A percentile compares a stretch with the other conserved stretches of the same genome.
These are phyloP conservation scores for Diplodia scrobiculata DNA, from an alignment of 2,329 filamentous ascomycete genomes.

Conservation along the genomic window DNA sequence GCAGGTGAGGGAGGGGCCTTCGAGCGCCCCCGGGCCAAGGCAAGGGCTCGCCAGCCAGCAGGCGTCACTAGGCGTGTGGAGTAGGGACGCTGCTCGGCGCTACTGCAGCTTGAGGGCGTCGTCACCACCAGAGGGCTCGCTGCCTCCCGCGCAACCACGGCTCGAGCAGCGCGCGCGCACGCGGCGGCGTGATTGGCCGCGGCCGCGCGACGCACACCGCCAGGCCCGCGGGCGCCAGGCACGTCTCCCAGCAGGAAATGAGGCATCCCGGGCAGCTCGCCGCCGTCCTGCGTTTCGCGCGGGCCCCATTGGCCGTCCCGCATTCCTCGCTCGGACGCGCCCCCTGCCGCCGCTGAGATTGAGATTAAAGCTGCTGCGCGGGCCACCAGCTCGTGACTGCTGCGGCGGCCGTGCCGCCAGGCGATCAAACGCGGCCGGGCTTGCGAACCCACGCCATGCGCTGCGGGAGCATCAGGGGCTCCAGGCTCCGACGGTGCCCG, in stretches of 20 bases:
- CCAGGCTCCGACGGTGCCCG: conserved; percentile 23
- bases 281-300: conserved; percentile 24
- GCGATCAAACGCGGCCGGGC: conserved; percentile 27
- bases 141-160: conserved; percentile 10
- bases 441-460: conserved; percentile 10
- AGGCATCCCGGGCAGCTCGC: conserved; percentile 24
- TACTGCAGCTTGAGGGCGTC: conserved; percentile 25
- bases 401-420: conserved; percentile 16
- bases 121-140: conserved; percentile 14
- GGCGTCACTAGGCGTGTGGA: conserved; percentile 13
- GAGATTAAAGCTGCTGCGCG: conserved; percentile 27
- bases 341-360: conserved; percentile 28
- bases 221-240: conserved; percentile 21
- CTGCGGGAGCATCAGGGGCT: conserved; percentile 24
- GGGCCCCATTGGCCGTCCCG: conserved; percentile 23
- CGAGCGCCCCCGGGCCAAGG: conserved; percentile 20
- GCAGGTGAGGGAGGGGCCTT: conserved; percentile 11
- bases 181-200: conserved; percentile 16
- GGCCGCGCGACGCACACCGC: conserved; percentile 24
- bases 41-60: conserved; percentile 25
- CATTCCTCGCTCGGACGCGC: conserved; percentile 25
- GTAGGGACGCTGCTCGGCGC: conserved; percentile 25
- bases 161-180: conserved; percentile 9
- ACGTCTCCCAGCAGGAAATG: conserved; percentile 23
- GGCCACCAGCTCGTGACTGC: conserved; percentile 26